A percentile compares a stretch with the other conserved stretches of the same genome.
Evolutionary conservation across 305 asterid species (phyloP).

Genomic region (Solanum hybrid): DNA sequence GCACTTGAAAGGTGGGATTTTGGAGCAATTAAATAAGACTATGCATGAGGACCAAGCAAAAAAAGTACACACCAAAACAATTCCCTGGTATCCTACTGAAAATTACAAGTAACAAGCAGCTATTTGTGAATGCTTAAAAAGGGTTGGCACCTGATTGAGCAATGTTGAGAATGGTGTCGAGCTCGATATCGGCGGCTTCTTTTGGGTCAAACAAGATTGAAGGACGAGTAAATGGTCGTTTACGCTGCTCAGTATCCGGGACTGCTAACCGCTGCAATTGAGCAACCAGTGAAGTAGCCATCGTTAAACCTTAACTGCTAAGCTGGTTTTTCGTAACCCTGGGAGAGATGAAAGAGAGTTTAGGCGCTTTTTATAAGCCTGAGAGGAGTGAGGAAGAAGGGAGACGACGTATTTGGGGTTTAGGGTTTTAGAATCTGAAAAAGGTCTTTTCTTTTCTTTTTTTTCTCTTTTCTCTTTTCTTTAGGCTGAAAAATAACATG

Average conservation of each 20-base stretch:
- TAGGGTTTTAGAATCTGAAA: slow-evolving; percentile 7
- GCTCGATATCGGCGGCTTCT: slow-evolving; percentile 74
- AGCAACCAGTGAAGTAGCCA: slow-evolving; percentile 64
- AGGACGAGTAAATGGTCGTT: slow-evolving; percentile 62
- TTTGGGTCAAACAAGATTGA: slow-evolving; percentile 66
- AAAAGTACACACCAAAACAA: neutral
- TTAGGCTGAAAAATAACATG: neutral
- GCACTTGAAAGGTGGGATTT: neutral
- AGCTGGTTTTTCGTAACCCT: neutral
- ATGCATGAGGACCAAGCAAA: neutral
- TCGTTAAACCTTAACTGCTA: neutral
- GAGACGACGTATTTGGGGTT: slow-evolving; percentile 6
- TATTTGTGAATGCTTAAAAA: neutral
- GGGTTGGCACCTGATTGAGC: slow-evolving; percentile 48
- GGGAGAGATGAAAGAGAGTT: neutral
- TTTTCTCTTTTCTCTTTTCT: neutral
- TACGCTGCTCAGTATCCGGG: slow-evolving; percentile 61
- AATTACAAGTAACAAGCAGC: neutral
- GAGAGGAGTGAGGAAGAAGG: neutral
- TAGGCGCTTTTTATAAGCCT: neutral
- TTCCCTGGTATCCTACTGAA: neutral
- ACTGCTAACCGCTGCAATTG: slow-evolving; percentile 48
- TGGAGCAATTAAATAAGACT: neutral
- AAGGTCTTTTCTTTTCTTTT: no score
- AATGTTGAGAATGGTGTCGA: slow-evolving; percentile 43